Conservation (phyloP, 2,329 filamentous ascomycete genomes). For the Whalleya microplaca region DNA sequence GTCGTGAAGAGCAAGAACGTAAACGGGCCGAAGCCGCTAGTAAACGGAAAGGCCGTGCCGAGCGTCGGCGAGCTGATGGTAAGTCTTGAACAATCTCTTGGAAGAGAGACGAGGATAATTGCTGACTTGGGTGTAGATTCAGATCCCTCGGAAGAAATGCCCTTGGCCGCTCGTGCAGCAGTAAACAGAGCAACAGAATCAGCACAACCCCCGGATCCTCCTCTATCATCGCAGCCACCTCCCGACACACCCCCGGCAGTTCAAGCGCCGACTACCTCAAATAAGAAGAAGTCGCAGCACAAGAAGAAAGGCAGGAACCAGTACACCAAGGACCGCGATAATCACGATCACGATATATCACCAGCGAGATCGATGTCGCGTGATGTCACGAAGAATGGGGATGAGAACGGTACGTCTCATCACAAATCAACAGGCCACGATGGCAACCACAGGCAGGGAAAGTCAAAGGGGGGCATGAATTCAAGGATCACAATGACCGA, state of each 20-base stretch:
- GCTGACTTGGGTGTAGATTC: conserved; percentile 62
- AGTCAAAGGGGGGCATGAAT: conserved; percentile 57
- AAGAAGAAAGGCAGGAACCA: conserved; percentile 77
- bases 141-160: conserved; percentile 71
- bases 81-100: conserved; percentile 32
- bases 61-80: conserved; percentile 83
- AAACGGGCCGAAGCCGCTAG: conserved; percentile 74
- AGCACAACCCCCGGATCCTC: conserved; percentile 44
- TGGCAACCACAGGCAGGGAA: conserved; percentile 55
- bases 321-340: conserved; percentile 76
- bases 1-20: conserved; percentile 74
- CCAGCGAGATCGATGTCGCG: conserved; percentile 57
- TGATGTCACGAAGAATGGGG: conserved; percentile 52
- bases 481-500: conserved; percentile 83
- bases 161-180: conserved; percentile 49
- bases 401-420: conserved; percentile 45
- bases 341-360: conserved; percentile 56
- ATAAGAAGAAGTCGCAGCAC: conserved; percentile 65
- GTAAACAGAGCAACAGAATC: conserved; percentile 39
- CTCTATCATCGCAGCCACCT: conserved; percentile 49
- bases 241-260: conserved; percentile 52
- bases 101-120: conserved; percentile 31
- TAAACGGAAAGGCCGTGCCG: conserved; percentile 80
- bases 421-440: conserved; percentile 40
- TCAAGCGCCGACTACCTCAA: conserved; percentile 47